These are phyloP conservation scores for Tulasnella sp. DNA, from an alignment of 768 basidiomycete genomes.

Conservation along the genomic window DNA sequence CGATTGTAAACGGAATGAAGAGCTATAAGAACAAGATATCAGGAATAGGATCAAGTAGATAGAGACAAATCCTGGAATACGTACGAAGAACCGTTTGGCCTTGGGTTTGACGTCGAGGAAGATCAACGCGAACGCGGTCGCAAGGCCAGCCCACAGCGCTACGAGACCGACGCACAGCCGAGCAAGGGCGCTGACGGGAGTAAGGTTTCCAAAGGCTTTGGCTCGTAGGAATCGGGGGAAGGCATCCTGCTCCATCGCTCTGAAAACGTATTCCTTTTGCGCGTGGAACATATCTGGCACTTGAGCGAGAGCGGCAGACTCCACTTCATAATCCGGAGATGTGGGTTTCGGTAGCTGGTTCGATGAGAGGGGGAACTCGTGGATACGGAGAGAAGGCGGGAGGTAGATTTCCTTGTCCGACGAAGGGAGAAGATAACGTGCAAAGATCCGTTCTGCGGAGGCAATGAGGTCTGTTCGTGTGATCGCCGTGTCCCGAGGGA, in stretches of 20 bases:
- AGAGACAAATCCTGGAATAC: conserved; percentile 39
- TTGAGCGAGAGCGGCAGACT: conserved; percentile 74
- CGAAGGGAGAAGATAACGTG: conserved; percentile 81
- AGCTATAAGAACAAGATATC: conserved; percentile 50
- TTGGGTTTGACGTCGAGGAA: conserved; percentile 93
- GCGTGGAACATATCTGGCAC: conserved; percentile 94
- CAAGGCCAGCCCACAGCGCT: conserved; percentile 91
- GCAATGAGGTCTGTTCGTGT: conserved; percentile 83
- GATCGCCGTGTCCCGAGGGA: conserved; percentile 87
- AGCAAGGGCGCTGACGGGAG: conserved; percentile 82
- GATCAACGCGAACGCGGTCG: conserved; percentile 82
- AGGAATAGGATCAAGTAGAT: conserved; percentile 14
- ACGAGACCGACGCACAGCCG: conserved; percentile 81
- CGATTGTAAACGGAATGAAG: conserved; percentile 88
- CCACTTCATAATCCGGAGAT: conserved; percentile 43
- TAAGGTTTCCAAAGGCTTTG: conserved; percentile 97
- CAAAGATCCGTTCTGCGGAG: conserved; percentile 93
- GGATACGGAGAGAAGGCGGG: conserved; percentile 85
- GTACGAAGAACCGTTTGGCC: conserved; percentile 88
- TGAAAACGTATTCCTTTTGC: conserved; percentile 96
- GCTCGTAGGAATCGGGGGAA: conserved; percentile 91
- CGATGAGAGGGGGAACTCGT: conserved; percentile 81
- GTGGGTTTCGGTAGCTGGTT: conserved; percentile 61
- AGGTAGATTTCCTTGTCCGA: conserved; percentile 98
- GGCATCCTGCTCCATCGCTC: conserved; percentile 92